Percentiles rank a stretch among this genome's conserved stretches.
phyloP scores from a whole-genome alignment of 2,329 filamentous ascomycete genomes.

The Ramularia endophylla region DNA sequence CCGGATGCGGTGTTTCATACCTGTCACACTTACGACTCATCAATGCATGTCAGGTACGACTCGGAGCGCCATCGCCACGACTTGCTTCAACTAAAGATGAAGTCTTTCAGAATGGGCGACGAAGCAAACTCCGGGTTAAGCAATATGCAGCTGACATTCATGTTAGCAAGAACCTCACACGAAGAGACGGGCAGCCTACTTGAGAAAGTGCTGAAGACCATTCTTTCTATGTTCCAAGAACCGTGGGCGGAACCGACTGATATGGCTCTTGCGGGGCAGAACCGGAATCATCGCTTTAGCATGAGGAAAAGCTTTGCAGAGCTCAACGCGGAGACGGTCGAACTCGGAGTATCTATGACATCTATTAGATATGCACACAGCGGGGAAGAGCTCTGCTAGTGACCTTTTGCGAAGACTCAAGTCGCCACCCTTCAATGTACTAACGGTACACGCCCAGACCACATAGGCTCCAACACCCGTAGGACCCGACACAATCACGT shows the following conservation, averaged over 20 bases:
- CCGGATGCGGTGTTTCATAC: too few relatives aligned
- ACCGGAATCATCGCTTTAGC: conserved; percentile 81
- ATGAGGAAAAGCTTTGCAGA: conserved; percentile 75
- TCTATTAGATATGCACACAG: conserved; percentile 1
- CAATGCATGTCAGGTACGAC: background rate
- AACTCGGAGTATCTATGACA: conserved; percentile 78
- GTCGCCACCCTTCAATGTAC: conserved; percentile 63
- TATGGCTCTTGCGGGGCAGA: conserved; percentile 83
- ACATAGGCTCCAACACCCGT: conserved; percentile 77
- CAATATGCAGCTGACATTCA: conserved; percentile 65
- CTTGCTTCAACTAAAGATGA: conserved; percentile 62
- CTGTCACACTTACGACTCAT: too few relatives aligned
- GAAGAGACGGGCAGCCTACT: conserved; percentile 52
- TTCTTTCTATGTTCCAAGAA: conserved; percentile 81
- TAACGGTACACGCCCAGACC: conserved; percentile 85
- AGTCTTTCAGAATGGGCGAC: conserved; percentile 86
- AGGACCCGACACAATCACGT: conserved; percentile 55
- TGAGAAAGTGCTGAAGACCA: conserved; percentile 87
- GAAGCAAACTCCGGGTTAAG: conserved; percentile 91
- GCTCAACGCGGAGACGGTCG: conserved; percentile 67
- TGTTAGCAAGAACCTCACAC: conserved; percentile 14
- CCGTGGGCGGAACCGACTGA: conserved; percentile 70
- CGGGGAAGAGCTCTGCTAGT: background rate
- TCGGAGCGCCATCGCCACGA: too few relatives aligned
- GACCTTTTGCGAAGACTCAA: conserved; percentile 46